Percentiles rank a stretch among this genome's conserved stretches.
Evolutionary conservation across 345 rosid species (phyloP).

Genomic region (Syzygium aromaticum): DNA sequence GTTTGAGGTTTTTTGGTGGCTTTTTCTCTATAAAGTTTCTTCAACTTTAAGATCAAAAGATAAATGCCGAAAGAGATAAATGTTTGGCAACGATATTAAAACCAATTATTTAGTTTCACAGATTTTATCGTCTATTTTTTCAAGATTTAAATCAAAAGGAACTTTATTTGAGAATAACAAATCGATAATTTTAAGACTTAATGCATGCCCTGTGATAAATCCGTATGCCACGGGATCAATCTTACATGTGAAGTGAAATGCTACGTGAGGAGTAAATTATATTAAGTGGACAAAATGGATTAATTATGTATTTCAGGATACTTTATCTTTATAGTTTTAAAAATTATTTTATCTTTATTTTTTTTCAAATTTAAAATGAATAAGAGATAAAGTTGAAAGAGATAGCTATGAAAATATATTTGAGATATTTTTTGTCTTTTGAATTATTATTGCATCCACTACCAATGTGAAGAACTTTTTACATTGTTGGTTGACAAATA

Average conservation of each 20-base stretch:
- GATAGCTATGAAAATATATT: not conserved
- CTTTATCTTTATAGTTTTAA: not conserved
- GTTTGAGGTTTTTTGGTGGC: too few species aligned
- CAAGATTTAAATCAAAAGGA: not conserved
- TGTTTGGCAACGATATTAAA: not conserved
- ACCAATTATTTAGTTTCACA: not conserved
- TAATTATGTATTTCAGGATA: not conserved
- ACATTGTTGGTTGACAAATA: not conserved
- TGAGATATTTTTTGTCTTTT: not conserved
- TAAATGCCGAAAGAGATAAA: not conserved
- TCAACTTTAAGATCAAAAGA: not conserved
- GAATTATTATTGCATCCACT: not conserved
- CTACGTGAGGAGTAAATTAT: not conserved
- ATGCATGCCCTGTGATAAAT: not conserved
- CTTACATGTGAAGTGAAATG: not conserved
- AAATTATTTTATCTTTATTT: not conserved
- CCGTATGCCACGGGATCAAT: not conserved
- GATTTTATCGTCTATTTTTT: not conserved
- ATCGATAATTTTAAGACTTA: not conserved
- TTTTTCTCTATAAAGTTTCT: not conserved
- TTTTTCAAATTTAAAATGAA: not conserved
- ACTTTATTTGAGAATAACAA: not conserved
- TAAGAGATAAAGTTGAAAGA: not conserved
- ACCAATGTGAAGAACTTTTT: not conserved
- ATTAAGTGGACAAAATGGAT: not conserved